These are phyloP conservation scores for Alternaria viburni DNA, from an alignment of 2,329 filamentous ascomycete species.

Conservation along the genomic window DNA sequence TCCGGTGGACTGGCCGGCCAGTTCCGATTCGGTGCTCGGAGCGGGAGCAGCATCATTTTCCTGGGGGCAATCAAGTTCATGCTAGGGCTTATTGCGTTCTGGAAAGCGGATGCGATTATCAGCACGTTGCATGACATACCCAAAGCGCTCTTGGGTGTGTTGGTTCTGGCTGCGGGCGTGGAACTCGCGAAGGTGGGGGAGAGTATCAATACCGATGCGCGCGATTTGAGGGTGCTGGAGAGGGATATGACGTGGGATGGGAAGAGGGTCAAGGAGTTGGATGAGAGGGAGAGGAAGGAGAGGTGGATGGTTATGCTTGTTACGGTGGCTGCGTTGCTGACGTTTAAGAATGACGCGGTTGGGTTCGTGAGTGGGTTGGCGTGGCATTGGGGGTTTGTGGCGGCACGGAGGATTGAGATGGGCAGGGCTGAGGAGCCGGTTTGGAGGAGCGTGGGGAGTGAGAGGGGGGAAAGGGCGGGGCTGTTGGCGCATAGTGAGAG, in stretches of 20 bases:
- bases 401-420: constrained; percentile 30
- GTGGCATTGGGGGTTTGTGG: constrained; percentile 72
- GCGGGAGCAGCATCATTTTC: constrained; percentile 80
- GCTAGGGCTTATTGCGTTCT: constrained; percentile 65
- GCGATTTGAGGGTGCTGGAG: constrained; percentile 58
- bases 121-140: constrained; percentile 76
- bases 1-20: constrained; percentile 90
- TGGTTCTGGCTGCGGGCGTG: constrained; percentile 87
- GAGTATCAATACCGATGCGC: constrained; percentile 77
- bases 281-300: constrained; percentile 72
- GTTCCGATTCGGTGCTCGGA: constrained; percentile 88
- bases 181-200: constrained; percentile 87
- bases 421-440: constrained; percentile 23
- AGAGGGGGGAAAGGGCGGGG: constrained; percentile 26
- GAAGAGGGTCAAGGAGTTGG: constrained; percentile 60
- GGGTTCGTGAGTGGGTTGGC: constrained; percentile 83
- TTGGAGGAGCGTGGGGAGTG: constrained; percentile 31
- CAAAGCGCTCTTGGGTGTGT: constrained; percentile 76
- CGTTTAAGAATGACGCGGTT: constrained; percentile 88
- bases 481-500: constrained; percentile 37
- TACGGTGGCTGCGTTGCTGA: constrained; percentile 80
- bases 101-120: constrained; percentile 77
- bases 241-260: constrained; percentile 34
- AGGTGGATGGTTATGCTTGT: constrained; percentile 91
- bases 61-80: constrained; percentile 78